phyloP scores from a whole-genome alignment of 2,329 filamentous ascomycete species.

The Sporothrix luriei region DNA sequence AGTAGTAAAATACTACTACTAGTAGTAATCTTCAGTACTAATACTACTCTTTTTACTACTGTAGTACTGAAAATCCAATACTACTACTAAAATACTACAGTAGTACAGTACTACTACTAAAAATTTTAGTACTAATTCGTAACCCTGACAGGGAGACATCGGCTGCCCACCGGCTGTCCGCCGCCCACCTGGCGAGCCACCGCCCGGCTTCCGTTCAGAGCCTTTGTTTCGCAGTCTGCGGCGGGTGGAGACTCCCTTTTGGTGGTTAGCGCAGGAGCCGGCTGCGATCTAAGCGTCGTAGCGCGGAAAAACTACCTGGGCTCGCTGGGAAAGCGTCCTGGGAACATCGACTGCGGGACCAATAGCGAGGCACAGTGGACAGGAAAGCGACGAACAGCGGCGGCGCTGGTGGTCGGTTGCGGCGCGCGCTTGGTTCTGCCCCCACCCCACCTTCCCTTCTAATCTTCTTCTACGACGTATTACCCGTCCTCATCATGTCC shows the following conservation, averaged over 20 bases:
- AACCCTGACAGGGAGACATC: background rate
- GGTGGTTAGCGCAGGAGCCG: slow-evolving; percentile 16
- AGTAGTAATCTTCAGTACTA: too few species aligned
- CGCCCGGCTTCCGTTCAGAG: background rate
- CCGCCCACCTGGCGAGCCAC: background rate
- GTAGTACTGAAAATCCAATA: too few species aligned
- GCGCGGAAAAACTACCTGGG: slow-evolving; percentile 22
- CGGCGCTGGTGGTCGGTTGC: background rate
- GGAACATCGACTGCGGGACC: background rate
- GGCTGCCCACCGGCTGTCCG: background rate
- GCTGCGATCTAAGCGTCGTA: slow-evolving; percentile 22
- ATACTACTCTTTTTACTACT: too few species aligned
- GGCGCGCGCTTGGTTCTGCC: background rate
- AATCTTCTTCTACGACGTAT: background rate
- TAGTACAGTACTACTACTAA: too few species aligned
- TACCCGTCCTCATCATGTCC: background rate
- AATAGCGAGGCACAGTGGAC: background rate
- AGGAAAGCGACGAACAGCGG: background rate
- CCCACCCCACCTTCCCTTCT: slow-evolving; percentile 25
- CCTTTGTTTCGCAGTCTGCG: slow-evolving; percentile 14
- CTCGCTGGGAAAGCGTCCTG: background rate
- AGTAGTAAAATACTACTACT: too few species aligned
- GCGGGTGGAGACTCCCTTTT: background rate
- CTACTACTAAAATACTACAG: too few species aligned
- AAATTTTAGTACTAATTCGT: too few species aligned